phyloP scores from a whole-genome alignment of 1,284 basidiomycete genomes.

The Schizophyllum amplum region DNA sequence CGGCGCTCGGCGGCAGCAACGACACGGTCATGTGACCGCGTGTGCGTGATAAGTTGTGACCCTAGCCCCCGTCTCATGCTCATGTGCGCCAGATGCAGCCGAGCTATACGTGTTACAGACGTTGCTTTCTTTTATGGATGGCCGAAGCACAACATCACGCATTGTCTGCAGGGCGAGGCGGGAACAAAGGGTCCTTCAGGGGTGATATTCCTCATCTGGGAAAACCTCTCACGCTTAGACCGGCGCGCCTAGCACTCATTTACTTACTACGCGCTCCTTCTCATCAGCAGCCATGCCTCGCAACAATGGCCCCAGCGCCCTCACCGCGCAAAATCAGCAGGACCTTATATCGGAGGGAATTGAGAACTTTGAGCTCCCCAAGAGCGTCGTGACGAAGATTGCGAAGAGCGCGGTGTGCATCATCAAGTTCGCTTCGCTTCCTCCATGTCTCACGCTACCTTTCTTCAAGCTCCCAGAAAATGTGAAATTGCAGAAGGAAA shows the following conservation, averaged over 20 bases:
- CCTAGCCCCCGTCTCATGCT: too few species aligned
- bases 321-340: conserved; percentile 67
- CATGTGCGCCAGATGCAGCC: background rate
- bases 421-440: conserved; percentile 1
- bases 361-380: conserved; percentile 82
- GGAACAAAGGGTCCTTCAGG: too few species aligned
- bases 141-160: too few species aligned
- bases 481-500: conserved; percentile 83
- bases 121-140: too few species aligned
- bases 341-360: conserved; percentile 72
- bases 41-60: too few species aligned
- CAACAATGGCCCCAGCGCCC: conserved; percentile 42
- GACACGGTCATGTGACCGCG: too few species aligned
- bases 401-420: conserved; percentile 71
- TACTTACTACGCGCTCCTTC: background rate
- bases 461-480: conserved; percentile 67
- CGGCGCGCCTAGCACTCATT: background rate
- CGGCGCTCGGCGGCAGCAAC: too few species aligned
- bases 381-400: conserved; percentile 71
- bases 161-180: too few species aligned
- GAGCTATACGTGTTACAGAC: too few species aligned
- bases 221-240: too few species aligned
- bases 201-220: too few species aligned
- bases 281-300: conserved; percentile 40
- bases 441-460: background rate